Base-by-base conservation (phyloP, 495 filamentous ascomycete species). In the Sphaerosporella brunnea region DNA sequence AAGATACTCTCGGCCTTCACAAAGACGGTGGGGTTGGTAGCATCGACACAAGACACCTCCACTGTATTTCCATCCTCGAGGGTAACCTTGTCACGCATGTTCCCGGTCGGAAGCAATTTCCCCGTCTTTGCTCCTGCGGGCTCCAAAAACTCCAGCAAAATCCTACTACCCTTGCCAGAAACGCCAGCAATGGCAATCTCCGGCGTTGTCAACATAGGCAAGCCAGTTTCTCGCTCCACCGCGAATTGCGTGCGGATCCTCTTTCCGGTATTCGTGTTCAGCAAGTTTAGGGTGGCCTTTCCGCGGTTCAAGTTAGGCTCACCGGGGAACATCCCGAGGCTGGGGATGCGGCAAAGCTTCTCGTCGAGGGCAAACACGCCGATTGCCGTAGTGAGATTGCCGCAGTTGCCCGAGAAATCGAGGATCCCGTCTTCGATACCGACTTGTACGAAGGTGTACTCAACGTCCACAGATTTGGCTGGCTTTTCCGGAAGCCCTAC, bases 371-470 rank as follows among this genome's bases (percentile, higher is more conserved):
- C 73, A 51, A 71, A 77, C 0, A 80, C 77, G 0, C 81, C 80
- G 41, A 86, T 71, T 0, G 77, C 71, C 21, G 69, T 67, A 0
- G 63, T 71, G 78, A 84, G 82, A 51, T 84, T 84, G 5, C 80
- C 80, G 52, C 80, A 84, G 55, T 82, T 84, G 10, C 77, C 74
- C 0, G 73, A 73, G 49, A 73, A 71, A 58, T 84, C 79, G 1
- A 84, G 65, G 11, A 62, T 56, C 7, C 61, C 64, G 47, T 74
- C 69, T 36, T 66, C 66, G 45, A 84, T 67, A 0, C 79, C 79
- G 1, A 84, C 67, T 20, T 77, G 73, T 2, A 77, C 72, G 50
- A 84, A 84, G 0, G 78, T 84, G 52, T 78, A 84, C 41, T 84
- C 79, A 15, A 84, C 65, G 45, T 84, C 77, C 2, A 38, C 30